A percentile compares a stretch with the other conserved stretches of the same genome.
phyloP scores from a whole-genome alignment of 352 stramenopile genomes.

The Aphanomyces invadans region DNA sequence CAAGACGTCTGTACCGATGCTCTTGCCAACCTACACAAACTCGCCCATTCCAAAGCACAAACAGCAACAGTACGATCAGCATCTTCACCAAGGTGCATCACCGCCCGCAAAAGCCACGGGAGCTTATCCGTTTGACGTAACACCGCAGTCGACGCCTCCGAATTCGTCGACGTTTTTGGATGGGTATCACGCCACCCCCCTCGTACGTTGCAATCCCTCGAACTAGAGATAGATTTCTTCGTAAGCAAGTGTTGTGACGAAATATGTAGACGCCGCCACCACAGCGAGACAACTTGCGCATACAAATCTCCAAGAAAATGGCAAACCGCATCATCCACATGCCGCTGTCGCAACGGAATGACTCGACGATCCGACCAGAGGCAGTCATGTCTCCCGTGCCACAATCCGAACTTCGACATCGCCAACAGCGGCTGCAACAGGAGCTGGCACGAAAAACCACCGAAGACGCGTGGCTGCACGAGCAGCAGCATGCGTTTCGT shows the following conservation, averaged over 20 bases:
- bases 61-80: constrained; percentile 27
- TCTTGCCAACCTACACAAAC: constrained; percentile 51
- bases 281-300: constrained; percentile 51
- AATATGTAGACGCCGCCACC: constrained; percentile 1
- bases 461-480: not conserved
- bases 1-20: constrained; percentile 27
- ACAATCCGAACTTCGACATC: constrained; percentile 4
- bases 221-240: no score
- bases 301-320: constrained; percentile 77
- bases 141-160: not conserved
- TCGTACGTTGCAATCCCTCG: not conserved
- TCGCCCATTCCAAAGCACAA: constrained; percentile 39
- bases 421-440: constrained; percentile 4
- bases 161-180: not conserved
- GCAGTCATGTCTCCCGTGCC: not conserved
- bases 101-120: no score
- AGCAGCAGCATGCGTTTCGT: constrained; percentile 1
- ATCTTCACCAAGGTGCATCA: no score
- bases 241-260: no score
- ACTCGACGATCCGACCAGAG: not conserved
- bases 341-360: not conserved
- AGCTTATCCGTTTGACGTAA: not conserved
- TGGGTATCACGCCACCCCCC: not conserved
- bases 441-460: not conserved
- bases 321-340: constrained; percentile 28